Percentiles rank a stretch among this genome's conserved stretches.
Evolutionary conservation across 2,329 filamentous ascomycete species (phyloP).

Genomic region (Xylariaceae sp.): DNA sequence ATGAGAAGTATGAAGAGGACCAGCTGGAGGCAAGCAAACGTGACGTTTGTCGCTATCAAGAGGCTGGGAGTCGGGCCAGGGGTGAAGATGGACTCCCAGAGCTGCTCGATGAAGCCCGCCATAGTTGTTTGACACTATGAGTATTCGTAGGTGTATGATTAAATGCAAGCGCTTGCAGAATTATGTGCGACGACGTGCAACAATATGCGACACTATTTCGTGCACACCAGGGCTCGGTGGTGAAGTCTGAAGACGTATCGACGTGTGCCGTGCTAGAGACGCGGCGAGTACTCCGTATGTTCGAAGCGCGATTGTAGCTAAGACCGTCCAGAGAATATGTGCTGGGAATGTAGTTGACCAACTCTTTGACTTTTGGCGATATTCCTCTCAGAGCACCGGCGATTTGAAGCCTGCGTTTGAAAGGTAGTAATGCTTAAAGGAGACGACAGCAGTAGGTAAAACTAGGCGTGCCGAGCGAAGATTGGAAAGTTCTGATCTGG

Average conservation of each 20-base stretch:
- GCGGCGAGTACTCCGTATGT: not conserved
- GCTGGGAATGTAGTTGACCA: not conserved
- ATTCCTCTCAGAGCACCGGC: constrained; percentile 7
- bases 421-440: not conserved
- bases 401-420: not conserved
- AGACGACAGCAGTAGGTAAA: constrained; percentile 6
- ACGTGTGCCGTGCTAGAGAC: not conserved
- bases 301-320: constrained; percentile 2
- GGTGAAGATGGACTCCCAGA: constrained; percentile 91
- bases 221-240: constrained; percentile 6
- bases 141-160: constrained; percentile 8
- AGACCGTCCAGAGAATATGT: not conserved
- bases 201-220: constrained; percentile 9
- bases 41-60: constrained; percentile 81
- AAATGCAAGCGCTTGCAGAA: not conserved
- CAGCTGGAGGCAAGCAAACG: constrained; percentile 79
- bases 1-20: constrained; percentile 71
- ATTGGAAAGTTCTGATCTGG: constrained; percentile 10
- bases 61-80: constrained; percentile 85
- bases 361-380: constrained; percentile 4
- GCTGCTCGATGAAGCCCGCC: constrained; percentile 62
- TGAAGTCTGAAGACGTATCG: not conserved
- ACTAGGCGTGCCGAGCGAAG: constrained; percentile 1
- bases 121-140: constrained; percentile 35
- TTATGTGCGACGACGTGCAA: constrained; percentile 27